A percentile compares a stretch with the other conserved stretches of the same genome.
Evolutionary conservation across 2,329 filamentous ascomycete species (phyloP).

Genomic region (Pleoardoris graminearum): DNA sequence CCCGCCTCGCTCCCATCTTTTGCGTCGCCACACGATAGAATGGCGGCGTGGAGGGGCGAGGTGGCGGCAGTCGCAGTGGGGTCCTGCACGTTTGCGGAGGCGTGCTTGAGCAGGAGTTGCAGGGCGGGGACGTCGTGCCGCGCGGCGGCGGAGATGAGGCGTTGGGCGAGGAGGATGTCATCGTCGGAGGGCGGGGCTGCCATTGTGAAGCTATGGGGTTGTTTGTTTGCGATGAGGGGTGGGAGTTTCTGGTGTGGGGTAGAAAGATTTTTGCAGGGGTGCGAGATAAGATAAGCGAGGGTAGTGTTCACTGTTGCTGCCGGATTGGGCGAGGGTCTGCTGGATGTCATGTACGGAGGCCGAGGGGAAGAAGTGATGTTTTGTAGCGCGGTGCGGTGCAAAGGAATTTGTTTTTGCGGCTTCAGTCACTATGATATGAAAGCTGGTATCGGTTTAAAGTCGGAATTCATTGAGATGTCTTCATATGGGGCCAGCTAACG

Average conservation of each 20-base stretch:
- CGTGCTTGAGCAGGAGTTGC: slow-evolving; percentile 40
- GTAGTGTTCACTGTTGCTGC: slow-evolving; percentile 13
- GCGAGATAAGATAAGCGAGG: slow-evolving; percentile 16
- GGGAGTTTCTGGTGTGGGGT: slow-evolving; percentile 10
- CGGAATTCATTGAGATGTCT: no score
- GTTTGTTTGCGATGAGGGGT: slow-evolving; percentile 1
- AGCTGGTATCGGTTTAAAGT: no score
- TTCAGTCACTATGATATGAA: no score
- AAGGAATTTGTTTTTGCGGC: no score
- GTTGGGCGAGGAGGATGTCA: slow-evolving; percentile 42
- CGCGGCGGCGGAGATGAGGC: slow-evolving; percentile 42
- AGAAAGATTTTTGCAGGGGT: slow-evolving; percentile 14
- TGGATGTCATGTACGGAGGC: no score
- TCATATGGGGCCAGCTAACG: no score
- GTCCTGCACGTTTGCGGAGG: slow-evolving; percentile 44
- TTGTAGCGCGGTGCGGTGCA: no score
- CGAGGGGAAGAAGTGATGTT: no score
- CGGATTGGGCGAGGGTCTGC: neutral
- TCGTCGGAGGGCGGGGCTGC: slow-evolving; percentile 40
- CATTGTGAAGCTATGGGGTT: slow-evolving; percentile 17
- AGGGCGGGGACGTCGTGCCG: slow-evolving; percentile 40
- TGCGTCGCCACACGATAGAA: slow-evolving; percentile 31
- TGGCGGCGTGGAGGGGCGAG: slow-evolving; percentile 43
- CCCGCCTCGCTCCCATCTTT: slow-evolving; percentile 17
- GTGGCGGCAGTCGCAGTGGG: slow-evolving; percentile 39